phyloP scores from a whole-genome alignment of 768 basidiomycete genomes.

The Pulveroboletus sp. region DNA sequence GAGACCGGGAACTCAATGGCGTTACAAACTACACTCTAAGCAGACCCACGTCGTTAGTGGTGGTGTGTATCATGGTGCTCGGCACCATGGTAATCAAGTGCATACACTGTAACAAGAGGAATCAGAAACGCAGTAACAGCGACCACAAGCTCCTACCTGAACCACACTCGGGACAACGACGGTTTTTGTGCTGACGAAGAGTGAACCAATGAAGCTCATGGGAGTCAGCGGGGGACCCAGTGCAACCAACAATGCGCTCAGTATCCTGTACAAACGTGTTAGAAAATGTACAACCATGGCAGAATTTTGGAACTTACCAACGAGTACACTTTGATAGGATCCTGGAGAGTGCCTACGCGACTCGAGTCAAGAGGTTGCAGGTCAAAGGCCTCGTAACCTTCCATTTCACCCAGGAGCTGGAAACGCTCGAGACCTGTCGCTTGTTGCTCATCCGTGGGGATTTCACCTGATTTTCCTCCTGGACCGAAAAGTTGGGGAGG shows the following conservation, averaged over 20 bases:
- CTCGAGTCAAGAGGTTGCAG: slow-evolving; percentile 79
- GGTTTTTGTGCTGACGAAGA: slow-evolving; percentile 59
- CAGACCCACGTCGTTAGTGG: slow-evolving; percentile 30
- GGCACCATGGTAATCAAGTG: slow-evolving; percentile 67
- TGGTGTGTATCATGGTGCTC: slow-evolving; percentile 49
- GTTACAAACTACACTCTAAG: slow-evolving; percentile 20
- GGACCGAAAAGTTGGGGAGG: slow-evolving; percentile 68
- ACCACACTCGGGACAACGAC: slow-evolving; percentile 91
- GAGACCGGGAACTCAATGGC: not conserved
- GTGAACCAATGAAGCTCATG: slow-evolving; percentile 91
- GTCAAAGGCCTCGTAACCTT: slow-evolving; percentile 90
- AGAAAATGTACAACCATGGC: not conserved
- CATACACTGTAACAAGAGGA: slow-evolving; percentile 51
- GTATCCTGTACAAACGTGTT: slow-evolving; percentile 51
- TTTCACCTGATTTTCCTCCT: slow-evolving; percentile 69
- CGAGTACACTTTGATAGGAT: slow-evolving; percentile 87
- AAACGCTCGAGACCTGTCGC: slow-evolving; percentile 96
- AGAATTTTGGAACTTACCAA: slow-evolving; percentile 53
- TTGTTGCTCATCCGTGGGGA: slow-evolving; percentile 85
- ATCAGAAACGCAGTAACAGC: not conserved
- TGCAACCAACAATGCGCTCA: slow-evolving; percentile 89
- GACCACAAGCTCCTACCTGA: slow-evolving; percentile 57
- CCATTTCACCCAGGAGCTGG: slow-evolving; percentile 84
- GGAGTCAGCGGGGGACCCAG: slow-evolving; percentile 91
- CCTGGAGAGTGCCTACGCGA: slow-evolving; percentile 80